These are phyloP conservation scores for Saturnispora gosingensis DNA, from an alignment of 805 yeast species.

Conservation along the genomic window DNA sequence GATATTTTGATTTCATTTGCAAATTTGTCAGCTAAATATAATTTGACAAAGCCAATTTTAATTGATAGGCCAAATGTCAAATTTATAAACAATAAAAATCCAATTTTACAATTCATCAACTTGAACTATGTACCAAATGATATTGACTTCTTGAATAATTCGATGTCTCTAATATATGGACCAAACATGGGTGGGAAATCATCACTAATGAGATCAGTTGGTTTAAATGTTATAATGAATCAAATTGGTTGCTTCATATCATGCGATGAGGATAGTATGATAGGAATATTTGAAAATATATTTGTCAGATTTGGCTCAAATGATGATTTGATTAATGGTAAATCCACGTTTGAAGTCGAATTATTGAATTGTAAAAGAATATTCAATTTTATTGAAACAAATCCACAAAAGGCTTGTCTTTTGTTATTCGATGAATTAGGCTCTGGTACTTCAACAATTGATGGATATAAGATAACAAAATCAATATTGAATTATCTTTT, in stretches of 20 bases:
- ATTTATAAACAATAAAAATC: conserved; percentile 43
- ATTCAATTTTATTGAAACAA: conserved; percentile 35
- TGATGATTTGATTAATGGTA: conserved; percentile 65
- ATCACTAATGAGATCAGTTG: conserved; percentile 65
- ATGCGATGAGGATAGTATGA: conserved; percentile 39
- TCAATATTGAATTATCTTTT: conserved; percentile 55
- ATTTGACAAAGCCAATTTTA: conserved; percentile 43
- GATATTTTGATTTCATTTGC: conserved; percentile 66
- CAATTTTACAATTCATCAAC: conserved; percentile 21
- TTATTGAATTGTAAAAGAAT: conserved; percentile 58
- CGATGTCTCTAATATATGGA: conserved; percentile 56
- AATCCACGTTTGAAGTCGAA: conserved; percentile 79
- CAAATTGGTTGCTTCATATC: conserved; percentile 76
- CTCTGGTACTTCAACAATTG: conserved; percentile 58
- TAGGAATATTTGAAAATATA: conserved; percentile 55
- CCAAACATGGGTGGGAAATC: conserved; percentile 90
- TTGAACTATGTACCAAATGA: conserved; percentile 56
- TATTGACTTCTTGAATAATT: conserved; percentile 31
- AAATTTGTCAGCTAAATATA: conserved; percentile 41
- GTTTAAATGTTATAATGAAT: conserved; percentile 59
- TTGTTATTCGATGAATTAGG: conserved; percentile 72
- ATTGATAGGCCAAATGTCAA: conserved; percentile 39
- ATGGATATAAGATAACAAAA: conserved; percentile 77
- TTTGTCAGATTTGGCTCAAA: conserved; percentile 69
- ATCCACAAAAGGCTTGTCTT: conserved; percentile 34